phyloP scores from a whole-genome alignment of 208 protist genomes.

The Histomonas meleagridis region DNA sequence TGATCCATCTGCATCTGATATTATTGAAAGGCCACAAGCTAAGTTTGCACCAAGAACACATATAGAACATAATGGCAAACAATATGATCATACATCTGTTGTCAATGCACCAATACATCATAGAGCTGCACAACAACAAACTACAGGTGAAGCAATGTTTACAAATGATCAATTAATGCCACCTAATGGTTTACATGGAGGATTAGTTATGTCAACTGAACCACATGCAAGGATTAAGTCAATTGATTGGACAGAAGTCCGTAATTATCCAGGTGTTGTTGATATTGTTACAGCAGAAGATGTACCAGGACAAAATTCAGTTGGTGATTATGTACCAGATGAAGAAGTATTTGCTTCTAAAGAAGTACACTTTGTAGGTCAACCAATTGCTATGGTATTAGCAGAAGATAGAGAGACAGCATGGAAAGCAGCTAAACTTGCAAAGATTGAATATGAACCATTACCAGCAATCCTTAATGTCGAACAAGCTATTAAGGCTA shows the following conservation, averaged over 20 bases:
- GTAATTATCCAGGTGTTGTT: constrained; percentile 45
- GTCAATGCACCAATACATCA: constrained; percentile 43
- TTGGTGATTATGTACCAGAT: constrained; percentile 54
- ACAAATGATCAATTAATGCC: constrained; percentile 41
- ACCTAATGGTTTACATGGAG: constrained; percentile 27
- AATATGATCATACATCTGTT: no score
- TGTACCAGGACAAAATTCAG: constrained; percentile 39
- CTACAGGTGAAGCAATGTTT: constrained; percentile 66
- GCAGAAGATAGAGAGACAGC: constrained; percentile 49
- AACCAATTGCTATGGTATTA: constrained; percentile 61
- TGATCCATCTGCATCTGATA: not conserved
- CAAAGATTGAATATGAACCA: constrained; percentile 56
- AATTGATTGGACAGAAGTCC: constrained; percentile 38
- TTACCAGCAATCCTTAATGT: constrained; percentile 51
- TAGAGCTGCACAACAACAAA: constrained; percentile 54
- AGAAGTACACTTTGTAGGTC: constrained; percentile 46
- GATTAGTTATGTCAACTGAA: constrained; percentile 41
- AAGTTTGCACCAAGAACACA: not conserved
- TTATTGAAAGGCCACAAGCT: not conserved
- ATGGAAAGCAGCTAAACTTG: constrained; percentile 45
- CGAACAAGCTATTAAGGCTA: constrained; percentile 50
- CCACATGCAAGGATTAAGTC: constrained; percentile 41
- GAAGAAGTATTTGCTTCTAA: constrained; percentile 60
- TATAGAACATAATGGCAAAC: not conserved
- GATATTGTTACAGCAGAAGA: constrained; percentile 40